These are phyloP conservation scores for Paraphaeosphaeria minitans DNA, from an alignment of 2,329 filamentous ascomycete genomes.

Conservation along the genomic window DNA sequence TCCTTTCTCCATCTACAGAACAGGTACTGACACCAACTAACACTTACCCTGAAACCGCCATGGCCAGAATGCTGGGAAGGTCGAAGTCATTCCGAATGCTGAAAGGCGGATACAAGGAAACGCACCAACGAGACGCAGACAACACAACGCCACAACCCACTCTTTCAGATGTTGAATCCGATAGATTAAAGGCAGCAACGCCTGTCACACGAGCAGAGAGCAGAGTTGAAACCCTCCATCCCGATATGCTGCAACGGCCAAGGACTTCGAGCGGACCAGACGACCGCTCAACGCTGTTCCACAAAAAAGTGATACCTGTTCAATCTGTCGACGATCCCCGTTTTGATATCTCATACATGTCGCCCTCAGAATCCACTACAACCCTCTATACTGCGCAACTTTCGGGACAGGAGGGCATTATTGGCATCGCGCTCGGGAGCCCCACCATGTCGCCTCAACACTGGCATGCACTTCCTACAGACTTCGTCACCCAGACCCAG, in stretches of 20 bases:
- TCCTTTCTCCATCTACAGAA: conserved; percentile 28
- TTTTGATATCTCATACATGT: conserved; percentile 33
- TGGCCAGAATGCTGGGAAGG: conserved; percentile 45
- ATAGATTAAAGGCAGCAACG: conserved; percentile 41
- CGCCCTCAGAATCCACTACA: conserved; percentile 36
- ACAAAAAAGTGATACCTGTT: conserved; percentile 42
- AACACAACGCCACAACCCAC: conserved; percentile 30
- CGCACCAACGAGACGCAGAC: conserved; percentile 32
- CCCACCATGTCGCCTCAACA: conserved; percentile 37
- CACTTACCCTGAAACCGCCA: conserved; percentile 42
- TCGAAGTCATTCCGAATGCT: conserved; percentile 46
- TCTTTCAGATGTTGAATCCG: conserved; percentile 30
- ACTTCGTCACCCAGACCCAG: conserved; percentile 21
- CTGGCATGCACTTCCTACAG: conserved; percentile 33
- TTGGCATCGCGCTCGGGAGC: conserved; percentile 49
- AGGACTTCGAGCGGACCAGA: conserved; percentile 42
- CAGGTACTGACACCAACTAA: conserved; percentile 39
- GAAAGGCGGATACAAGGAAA: conserved; percentile 38
- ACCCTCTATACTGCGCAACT: conserved; percentile 39
- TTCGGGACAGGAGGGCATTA: conserved; percentile 35
- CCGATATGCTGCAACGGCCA: conserved; percentile 40
- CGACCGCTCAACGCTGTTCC: conserved; percentile 41
- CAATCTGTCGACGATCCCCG: conserved; percentile 31
- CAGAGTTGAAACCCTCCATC: conserved; percentile 36
- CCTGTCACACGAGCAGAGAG: conserved; percentile 31